Evolutionary conservation across 495 filamentous ascomycete species (phyloP).

Genomic region (Chaetomium fimeti): DNA sequence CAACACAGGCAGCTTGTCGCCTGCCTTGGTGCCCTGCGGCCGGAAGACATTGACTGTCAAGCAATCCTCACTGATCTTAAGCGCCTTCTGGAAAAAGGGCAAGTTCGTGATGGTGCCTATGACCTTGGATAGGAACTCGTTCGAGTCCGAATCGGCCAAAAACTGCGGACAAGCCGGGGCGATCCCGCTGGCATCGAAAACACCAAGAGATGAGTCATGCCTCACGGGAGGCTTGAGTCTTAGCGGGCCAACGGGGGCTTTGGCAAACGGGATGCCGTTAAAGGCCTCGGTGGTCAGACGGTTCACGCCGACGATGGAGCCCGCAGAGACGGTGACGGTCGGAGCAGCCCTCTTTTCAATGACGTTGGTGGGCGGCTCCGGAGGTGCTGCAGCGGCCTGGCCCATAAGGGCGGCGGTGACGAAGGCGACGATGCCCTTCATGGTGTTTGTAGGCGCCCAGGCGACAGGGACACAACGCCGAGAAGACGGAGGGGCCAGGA

Average conservation of each 20-base stretch:
- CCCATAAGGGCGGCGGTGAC: constrained; percentile 30
- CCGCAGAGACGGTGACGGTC: constrained; percentile 48
- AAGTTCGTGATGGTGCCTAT: constrained; percentile 53
- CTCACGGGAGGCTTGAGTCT: constrained; percentile 47
- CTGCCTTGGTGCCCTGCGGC: constrained; percentile 54
- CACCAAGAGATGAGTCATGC: constrained; percentile 46
- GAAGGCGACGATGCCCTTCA: constrained; percentile 33
- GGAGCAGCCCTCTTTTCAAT: constrained; percentile 43
- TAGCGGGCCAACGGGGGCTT: constrained; percentile 43
- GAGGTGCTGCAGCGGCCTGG: constrained; percentile 32
- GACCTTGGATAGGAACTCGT: constrained; percentile 45
- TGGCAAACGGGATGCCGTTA: constrained; percentile 51
- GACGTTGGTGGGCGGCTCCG: constrained; percentile 35
- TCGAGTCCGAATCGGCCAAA: constrained; percentile 46
- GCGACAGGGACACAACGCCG: not conserved
- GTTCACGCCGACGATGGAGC: constrained; percentile 51
- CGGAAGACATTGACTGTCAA: constrained; percentile 64
- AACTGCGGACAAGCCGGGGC: constrained; percentile 58
- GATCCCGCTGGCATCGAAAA: constrained; percentile 49
- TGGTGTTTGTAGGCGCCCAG: constrained; percentile 21
- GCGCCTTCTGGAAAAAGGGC: constrained; percentile 56
- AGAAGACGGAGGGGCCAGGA: constrained; percentile 2
- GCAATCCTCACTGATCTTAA: constrained; percentile 62
- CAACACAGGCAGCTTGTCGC: constrained; percentile 63
- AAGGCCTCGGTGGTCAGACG: constrained; percentile 42